Evolutionary conservation across 2,329 filamentous ascomycete species (phyloP).

Genomic region (Fusarium burgessii): DNA sequence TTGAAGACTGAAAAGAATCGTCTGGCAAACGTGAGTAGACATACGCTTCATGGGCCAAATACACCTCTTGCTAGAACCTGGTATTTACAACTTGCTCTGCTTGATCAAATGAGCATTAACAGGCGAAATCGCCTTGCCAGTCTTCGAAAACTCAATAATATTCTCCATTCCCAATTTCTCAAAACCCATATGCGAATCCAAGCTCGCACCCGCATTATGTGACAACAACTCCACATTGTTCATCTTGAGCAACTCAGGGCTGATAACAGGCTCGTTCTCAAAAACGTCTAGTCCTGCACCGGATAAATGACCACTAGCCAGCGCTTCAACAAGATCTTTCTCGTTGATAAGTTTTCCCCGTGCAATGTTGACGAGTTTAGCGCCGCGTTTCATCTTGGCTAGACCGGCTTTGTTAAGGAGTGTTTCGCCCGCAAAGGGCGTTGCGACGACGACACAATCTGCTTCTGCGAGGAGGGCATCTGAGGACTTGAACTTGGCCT

Average conservation of each 20-base stretch:
- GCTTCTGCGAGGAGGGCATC: constrained; percentile 43
- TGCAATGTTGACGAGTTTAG: constrained; percentile 78
- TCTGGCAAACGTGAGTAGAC: too few relatives aligned
- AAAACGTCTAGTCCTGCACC: constrained; percentile 77
- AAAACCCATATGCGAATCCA: constrained; percentile 45
- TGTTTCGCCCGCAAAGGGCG: constrained; percentile 41
- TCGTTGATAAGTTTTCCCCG: constrained; percentile 80
- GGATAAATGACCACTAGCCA: constrained; percentile 71
- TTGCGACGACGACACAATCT: constrained; percentile 44
- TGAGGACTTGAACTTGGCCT: constrained; percentile 34
- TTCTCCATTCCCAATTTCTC: constrained; percentile 46
- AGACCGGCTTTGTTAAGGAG: constrained; percentile 65
- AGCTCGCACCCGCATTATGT: constrained; percentile 43
- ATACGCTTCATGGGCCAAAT: too few relatives aligned
- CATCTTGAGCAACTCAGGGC: constrained; percentile 44
- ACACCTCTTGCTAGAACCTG: too few relatives aligned
- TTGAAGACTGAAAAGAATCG: too few relatives aligned
- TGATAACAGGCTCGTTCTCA: constrained; percentile 72
- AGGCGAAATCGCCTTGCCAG: constrained; percentile 43
- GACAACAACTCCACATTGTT: constrained; percentile 46
- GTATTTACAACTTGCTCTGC: constrained; percentile 38
- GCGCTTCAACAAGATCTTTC: constrained; percentile 73
- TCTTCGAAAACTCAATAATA: constrained; percentile 38
- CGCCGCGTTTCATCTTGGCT: constrained; percentile 76
- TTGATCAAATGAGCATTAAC: constrained; percentile 46